A percentile compares a stretch with the other conserved stretches of the same genome.
These are phyloP conservation scores for Kurtzmaniella quercitrusa DNA, from an alignment of 1,139 yeast genomes.

Conservation along the genomic window DNA sequence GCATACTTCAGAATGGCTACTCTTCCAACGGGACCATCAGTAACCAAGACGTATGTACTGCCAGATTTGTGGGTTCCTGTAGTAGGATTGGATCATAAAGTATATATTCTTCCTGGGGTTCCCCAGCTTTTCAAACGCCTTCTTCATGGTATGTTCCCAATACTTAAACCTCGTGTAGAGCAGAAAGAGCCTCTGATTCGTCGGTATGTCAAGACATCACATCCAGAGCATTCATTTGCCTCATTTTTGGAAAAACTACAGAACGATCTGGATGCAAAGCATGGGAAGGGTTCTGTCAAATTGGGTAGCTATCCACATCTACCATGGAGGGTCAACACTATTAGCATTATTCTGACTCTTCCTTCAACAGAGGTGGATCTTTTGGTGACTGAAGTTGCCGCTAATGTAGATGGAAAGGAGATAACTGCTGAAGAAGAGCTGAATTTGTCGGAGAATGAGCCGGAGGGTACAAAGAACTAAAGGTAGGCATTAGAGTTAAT, in stretches of 20 bases:
- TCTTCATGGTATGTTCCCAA: conserved; percentile 27
- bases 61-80: conserved; percentile 80
- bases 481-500: background rate
- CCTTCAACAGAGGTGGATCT: conserved; percentile 28
- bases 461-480: conserved; percentile 2
- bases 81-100: conserved; percentile 57
- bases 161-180: conserved; percentile 22
- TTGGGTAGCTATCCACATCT: conserved; percentile 85
- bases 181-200: conserved; percentile 26
- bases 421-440: conserved; percentile 55
- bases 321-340: conserved; percentile 57
- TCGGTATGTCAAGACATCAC: conserved; percentile 56
- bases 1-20: conserved; percentile 80
- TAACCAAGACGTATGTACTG: conserved; percentile 49
- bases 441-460: conserved; percentile 15
- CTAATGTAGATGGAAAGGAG: conserved; percentile 31
- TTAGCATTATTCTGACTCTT: conserved; percentile 63
- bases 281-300: conserved; percentile 43
- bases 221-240: conserved; percentile 67
- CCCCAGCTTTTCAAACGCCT: conserved; percentile 65
- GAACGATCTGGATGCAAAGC: conserved; percentile 32
- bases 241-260: conserved; percentile 56
- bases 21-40: conserved; percentile 49
- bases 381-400: conserved; percentile 40
- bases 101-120: conserved; percentile 77